These are phyloP conservation scores for Chlorencoelia australis DNA, from an alignment of 2,329 filamentous ascomycete species.

Conservation along the genomic window DNA sequence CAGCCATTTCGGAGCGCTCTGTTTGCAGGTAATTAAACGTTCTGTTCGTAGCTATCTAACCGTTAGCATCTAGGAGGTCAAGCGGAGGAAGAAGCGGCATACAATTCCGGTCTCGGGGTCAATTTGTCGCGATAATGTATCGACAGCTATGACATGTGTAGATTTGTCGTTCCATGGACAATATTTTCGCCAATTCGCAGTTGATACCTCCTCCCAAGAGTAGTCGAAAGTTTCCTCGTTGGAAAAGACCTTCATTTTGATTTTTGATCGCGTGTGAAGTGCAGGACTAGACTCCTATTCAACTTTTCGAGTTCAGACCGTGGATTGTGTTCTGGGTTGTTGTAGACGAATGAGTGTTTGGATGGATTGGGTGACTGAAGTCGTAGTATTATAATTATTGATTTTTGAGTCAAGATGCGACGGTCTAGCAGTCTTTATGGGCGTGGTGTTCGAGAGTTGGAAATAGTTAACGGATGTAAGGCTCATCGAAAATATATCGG, in stretches of 20 bases:
- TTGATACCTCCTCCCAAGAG: slow-evolving; percentile 96
- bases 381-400: too few species aligned
- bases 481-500: too few species aligned
- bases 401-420: too few species aligned
- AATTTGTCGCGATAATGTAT: slow-evolving; percentile 69
- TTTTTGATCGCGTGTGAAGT: slow-evolving; percentile 20
- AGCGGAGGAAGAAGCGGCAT: slow-evolving; percentile 28
- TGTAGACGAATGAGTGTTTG: too few species aligned
- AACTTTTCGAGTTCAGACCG: background rate
- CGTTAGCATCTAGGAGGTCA: slow-evolving; percentile 8
- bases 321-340: too few species aligned
- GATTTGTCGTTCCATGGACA: slow-evolving; percentile 98
- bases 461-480: too few species aligned
- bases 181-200: slow-evolving; percentile 98
- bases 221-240: slow-evolving; percentile 88
- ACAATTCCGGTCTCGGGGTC: slow-evolving; percentile 58
- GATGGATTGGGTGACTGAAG: too few species aligned
- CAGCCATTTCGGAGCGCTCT: slow-evolving; percentile 70
- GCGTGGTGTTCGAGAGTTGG: too few species aligned
- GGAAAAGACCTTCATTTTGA: slow-evolving; percentile 86
- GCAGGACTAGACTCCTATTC: background rate
- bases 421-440: too few species aligned
- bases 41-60: slow-evolving; percentile 53
- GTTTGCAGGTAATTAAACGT: slow-evolving; percentile 53
- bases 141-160: slow-evolving; percentile 92